Conservation (phyloP, 2,329 filamentous ascomycete genomes). For the Leptographium galeiforme region DNA sequence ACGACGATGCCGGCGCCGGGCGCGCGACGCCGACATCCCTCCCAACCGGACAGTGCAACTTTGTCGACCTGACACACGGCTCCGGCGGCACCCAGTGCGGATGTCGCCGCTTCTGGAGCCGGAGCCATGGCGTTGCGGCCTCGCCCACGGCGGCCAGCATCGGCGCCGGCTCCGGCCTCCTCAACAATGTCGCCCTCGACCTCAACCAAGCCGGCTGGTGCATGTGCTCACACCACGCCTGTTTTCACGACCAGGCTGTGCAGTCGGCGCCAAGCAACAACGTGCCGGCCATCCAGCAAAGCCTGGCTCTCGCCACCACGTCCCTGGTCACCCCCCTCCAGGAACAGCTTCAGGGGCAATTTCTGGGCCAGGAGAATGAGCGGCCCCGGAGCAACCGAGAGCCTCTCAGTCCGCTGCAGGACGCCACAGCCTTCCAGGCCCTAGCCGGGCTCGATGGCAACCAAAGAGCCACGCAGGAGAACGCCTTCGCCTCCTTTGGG, state of each 20-base stretch:
- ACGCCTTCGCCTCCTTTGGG: conserved; percentile 14
- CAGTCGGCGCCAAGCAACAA: conserved; percentile 8
- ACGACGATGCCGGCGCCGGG: conserved; percentile 28
- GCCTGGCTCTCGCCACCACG: conserved; percentile 6
- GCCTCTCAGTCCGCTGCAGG: conserved; percentile 38
- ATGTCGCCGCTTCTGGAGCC: conserved; percentile 48
- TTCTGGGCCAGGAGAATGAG: conserved; percentile 36
- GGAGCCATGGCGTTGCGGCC: conserved; percentile 17
- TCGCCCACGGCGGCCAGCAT: conserved; percentile 1
- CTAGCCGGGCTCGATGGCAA: conserved; percentile 11
- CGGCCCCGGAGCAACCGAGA: conserved; percentile 32
- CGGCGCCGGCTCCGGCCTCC: conserved; percentile 17
- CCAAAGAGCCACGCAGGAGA: background rate
- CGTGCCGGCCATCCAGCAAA: background rate
- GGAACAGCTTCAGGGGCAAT: too few relatives aligned
- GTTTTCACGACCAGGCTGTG: conserved; percentile 35
- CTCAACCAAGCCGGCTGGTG: conserved; percentile 33
- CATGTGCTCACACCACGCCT: conserved; percentile 51
- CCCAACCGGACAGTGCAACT: conserved; percentile 44
- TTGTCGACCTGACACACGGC: conserved; percentile 38
- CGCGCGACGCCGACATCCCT: conserved; percentile 19
- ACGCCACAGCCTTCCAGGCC: conserved; percentile 26
- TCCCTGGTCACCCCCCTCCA: background rate
- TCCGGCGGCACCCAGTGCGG: conserved; percentile 40
- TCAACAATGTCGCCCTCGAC: conserved; percentile 15